Evolutionary conservation across 2,329 filamentous ascomycete species (phyloP).

Genomic region (Nothomitra cinnamomea): DNA sequence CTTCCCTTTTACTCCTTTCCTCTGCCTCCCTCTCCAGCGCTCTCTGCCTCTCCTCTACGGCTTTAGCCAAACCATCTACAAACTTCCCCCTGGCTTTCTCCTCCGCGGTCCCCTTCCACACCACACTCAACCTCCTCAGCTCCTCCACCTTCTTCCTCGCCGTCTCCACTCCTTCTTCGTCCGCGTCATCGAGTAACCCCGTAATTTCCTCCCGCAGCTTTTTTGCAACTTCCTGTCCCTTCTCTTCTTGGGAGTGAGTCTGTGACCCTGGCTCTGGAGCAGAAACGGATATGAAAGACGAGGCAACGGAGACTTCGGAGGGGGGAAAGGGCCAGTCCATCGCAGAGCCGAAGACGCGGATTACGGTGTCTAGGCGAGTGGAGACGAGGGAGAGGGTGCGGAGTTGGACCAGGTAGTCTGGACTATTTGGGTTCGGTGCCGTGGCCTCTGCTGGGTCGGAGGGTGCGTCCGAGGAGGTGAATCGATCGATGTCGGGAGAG

Average conservation of each 20-base stretch:
- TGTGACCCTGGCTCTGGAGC: constrained; percentile 56
- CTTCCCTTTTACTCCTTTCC: constrained; percentile 23
- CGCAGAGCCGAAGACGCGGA: constrained; percentile 81
- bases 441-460: not conserved
- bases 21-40: constrained; percentile 24
- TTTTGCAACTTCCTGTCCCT: constrained; percentile 65
- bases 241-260: constrained; percentile 61
- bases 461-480: constrained; percentile 30
- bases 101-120: constrained; percentile 94
- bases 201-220: constrained; percentile 55
- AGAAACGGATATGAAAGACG: constrained; percentile 78
- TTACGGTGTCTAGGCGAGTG: constrained; percentile 69
- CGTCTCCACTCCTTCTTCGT: constrained; percentile 48
- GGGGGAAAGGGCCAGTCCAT: constrained; percentile 92
- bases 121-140: constrained; percentile 54
- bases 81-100: constrained; percentile 72
- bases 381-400: constrained; percentile 72
- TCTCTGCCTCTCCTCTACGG: constrained; percentile 57
- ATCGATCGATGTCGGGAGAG: constrained; percentile 52
- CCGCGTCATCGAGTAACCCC: constrained; percentile 40
- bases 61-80: constrained; percentile 62
- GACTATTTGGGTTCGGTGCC: constrained; percentile 25
- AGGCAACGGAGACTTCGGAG: constrained; percentile 67
- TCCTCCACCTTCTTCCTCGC: constrained; percentile 60
- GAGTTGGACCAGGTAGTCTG: constrained; percentile 57